Evolutionary conservation across 2,329 filamentous ascomycete species (phyloP).

Genomic region (Colletotrichum cordylinicola): DNA sequence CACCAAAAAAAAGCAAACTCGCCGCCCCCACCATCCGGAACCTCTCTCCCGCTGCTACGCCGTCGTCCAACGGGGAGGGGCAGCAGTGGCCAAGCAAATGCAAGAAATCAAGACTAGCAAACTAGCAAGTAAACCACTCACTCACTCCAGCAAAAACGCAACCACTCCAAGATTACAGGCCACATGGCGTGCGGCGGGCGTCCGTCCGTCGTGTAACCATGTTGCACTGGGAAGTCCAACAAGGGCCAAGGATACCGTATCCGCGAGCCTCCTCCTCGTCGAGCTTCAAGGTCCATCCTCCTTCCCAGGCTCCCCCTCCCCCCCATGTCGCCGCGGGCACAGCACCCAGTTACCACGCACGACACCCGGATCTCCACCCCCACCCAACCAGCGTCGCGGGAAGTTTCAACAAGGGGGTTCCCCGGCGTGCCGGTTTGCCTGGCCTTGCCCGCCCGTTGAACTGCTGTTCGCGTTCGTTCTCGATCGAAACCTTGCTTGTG

Average conservation of each 20-base stretch:
- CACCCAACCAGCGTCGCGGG: slow-evolving; percentile 1
- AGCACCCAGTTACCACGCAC: background rate
- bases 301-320: too few relatives aligned
- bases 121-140: background rate
- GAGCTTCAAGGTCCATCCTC: background rate
- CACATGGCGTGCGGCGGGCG: background rate
- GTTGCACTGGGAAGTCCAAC: background rate
- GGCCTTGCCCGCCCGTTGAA: background rate
- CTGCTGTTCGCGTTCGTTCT: background rate
- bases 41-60: background rate
- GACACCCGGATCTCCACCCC: slow-evolving; percentile 4
- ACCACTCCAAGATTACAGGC: background rate
- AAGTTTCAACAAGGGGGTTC: slow-evolving; percentile 11
- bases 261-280: background rate
- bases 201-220: background rate
- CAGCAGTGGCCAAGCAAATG: background rate
- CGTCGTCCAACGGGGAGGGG: background rate
- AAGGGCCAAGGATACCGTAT: background rate
- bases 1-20: background rate
- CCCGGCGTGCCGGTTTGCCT: background rate
- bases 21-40: background rate
- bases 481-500: background rate
- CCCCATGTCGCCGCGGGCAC: background rate
- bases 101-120: background rate
- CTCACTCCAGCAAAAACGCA: background rate